phyloP scores from a whole-genome alignment of 148 eudicot genomes.

The Persicaria maculosa region DNA sequence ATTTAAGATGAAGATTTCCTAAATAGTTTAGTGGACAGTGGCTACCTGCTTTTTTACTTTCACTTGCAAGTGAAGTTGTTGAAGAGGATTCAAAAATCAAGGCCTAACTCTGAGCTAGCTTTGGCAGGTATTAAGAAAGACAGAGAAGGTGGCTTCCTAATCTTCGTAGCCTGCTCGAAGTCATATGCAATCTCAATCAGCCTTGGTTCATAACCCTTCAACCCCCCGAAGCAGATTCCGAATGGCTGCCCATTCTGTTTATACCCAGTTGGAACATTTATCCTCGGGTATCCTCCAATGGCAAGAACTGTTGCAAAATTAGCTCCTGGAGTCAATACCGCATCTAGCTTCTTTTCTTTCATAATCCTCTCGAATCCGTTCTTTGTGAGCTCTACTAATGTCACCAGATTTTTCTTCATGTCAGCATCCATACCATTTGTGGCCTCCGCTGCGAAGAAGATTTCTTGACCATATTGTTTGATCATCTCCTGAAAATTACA shows the following conservation, averaged over 20 bases:
- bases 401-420: conserved; percentile 19
- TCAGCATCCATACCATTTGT: conserved; percentile 33
- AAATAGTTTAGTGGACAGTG: too few species aligned
- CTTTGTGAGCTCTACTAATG: too few species aligned
- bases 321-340: conserved; percentile 16
- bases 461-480: conserved; percentile 31
- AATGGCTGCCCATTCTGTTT: conserved; percentile 18
- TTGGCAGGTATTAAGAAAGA: not conserved
- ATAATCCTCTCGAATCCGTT: too few species aligned
- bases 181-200: conserved; percentile 32
- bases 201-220: conserved; percentile 24
- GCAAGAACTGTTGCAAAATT: conserved; percentile 23
- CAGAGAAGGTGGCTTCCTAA: conserved; percentile 27
- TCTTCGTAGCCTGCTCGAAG: conserved; percentile 33
- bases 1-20: too few species aligned
- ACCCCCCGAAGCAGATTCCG: conserved; percentile 31
- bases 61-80: too few species aligned
- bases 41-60: too few species aligned
- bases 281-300: conserved; percentile 54
- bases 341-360: too few species aligned
- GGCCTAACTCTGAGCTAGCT: not conserved
- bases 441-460: conserved; percentile 28
- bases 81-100: too few species aligned
- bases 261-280: conserved; percentile 31
- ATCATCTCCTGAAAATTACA: conserved; percentile 31